phyloP scores from a whole-genome alignment of 495 filamentous ascomycete species.

The Mycothermus thermophilus region DNA sequence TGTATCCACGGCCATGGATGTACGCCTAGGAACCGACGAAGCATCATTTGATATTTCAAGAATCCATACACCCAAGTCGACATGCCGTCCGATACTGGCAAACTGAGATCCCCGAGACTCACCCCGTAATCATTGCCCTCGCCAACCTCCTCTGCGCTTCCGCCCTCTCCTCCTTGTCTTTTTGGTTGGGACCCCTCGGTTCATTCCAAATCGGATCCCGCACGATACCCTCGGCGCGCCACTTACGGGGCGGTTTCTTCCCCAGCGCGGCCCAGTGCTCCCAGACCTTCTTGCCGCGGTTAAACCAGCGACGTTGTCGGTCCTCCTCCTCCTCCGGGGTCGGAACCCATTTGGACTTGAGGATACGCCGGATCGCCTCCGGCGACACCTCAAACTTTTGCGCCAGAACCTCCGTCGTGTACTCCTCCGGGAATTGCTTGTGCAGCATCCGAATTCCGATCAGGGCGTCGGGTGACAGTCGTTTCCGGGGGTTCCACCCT shows the following conservation, averaged over 20 bases:
- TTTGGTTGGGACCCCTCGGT: conserved; percentile 6
- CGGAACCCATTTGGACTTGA: conserved; percentile 74
- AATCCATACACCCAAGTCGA: too few relatives aligned
- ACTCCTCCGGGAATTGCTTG: conserved; percentile 55
- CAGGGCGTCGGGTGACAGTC: conserved; percentile 78
- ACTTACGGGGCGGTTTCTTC: conserved; percentile 50
- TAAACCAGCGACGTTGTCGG: conserved; percentile 60
- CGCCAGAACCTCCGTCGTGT: conserved; percentile 61
- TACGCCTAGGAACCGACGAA: too few relatives aligned
- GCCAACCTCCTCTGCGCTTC: conserved; percentile 8
- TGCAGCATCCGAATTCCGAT: conserved; percentile 75
- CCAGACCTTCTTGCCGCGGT: conserved; percentile 68
- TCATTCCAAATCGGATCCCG: conserved; percentile 26
- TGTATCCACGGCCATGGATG: too few relatives aligned
- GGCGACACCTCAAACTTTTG: conserved; percentile 70
- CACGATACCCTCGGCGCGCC: conserved; percentile 54
- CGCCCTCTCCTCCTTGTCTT: conserved; percentile 7
- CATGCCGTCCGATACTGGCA: not conserved
- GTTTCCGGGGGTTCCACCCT: conserved; percentile 70
- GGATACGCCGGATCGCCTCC: conserved; percentile 73
- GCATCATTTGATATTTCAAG: too few relatives aligned
- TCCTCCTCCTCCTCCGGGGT: conserved; percentile 44
- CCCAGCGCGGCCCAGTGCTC: conserved; percentile 53
- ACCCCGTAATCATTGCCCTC: conserved; percentile 2
- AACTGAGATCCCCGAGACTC: not conserved